Percentiles rank a stretch among this genome's conserved stretches.
Evolutionary conservation across 1,284 basidiomycete species (phyloP).

Genomic region (Athelia psychrophila): DNA sequence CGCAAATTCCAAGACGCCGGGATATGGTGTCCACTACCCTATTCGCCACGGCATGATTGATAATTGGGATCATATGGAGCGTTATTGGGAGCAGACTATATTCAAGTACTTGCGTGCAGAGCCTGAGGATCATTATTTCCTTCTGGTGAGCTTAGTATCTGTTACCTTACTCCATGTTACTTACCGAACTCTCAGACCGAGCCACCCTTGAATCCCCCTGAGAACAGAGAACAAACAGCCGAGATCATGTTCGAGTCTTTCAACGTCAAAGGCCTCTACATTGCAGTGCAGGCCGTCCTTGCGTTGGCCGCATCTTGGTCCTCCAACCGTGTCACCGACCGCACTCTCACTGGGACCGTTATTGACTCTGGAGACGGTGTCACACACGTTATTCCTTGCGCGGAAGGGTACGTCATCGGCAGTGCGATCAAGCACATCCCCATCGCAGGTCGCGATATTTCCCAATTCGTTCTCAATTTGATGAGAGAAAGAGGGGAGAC

Average conservation of each 20-base stretch:
- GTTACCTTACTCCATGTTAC: conserved; percentile 12
- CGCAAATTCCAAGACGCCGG: conserved; percentile 87
- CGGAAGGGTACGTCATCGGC: conserved; percentile 99
- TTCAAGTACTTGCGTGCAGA: conserved; percentile 99
- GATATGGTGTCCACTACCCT: conserved; percentile 94
- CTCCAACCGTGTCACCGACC: conserved; percentile 88
- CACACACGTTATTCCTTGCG: conserved; percentile 94
- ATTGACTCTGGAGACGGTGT: conserved; percentile 99
- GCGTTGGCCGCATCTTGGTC: conserved; percentile 98
- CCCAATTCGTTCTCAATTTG: conserved; percentile 95
- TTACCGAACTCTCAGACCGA: conserved; percentile 70
- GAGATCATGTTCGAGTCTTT: conserved; percentile 99
- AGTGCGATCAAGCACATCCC: conserved; percentile 99
- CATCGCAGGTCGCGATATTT: conserved; percentile 96
- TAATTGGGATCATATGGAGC: conserved; percentile 99
- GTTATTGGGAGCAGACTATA: conserved; percentile 99
- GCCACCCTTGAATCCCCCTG: conserved; percentile 96
- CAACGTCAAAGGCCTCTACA: conserved; percentile 97
- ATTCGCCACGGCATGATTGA: conserved; percentile 99
- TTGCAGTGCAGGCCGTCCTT: conserved; percentile 98
- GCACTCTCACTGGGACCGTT: conserved; percentile 95
- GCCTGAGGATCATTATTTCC: conserved; percentile 98
- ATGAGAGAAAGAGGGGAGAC: conserved; percentile 96
- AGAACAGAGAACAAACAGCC: conserved; percentile 98
- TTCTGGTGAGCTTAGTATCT: conserved; percentile 68